Percentiles rank a stretch among this genome's conserved stretches.
Conservation (phyloP, 495 filamentous ascomycete genomes). For the Copromyces sp. region DNA sequence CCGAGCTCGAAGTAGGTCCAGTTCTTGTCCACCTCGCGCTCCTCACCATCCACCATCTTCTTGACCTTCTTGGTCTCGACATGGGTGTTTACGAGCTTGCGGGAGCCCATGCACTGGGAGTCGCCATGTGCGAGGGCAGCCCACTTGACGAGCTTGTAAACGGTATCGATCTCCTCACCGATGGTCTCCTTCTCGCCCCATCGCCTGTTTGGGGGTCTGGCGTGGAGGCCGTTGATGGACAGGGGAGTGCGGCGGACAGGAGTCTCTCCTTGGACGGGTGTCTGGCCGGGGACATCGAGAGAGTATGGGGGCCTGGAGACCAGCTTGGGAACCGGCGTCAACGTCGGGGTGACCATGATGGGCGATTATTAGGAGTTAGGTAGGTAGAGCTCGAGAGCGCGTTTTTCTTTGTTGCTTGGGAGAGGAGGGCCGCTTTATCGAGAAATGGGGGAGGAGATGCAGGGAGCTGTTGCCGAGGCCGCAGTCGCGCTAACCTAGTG, state of each 20-base stretch:
- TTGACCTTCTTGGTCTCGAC: conserved; percentile 93
- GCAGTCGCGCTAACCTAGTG: background rate
- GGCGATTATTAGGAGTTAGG: background rate
- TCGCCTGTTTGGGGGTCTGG: conserved; percentile 21
- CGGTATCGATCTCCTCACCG: conserved; percentile 63
- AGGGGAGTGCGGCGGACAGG: conserved; percentile 71
- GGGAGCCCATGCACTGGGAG: conserved; percentile 71
- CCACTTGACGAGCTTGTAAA: conserved; percentile 74
- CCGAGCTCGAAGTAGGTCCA: conserved; percentile 96
- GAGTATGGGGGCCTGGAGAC: conserved; percentile 52
- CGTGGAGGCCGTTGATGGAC: conserved; percentile 59
- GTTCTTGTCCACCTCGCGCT: conserved; percentile 84
- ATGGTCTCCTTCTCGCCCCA: conserved; percentile 23
- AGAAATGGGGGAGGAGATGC: background rate
- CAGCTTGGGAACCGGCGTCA: background rate
- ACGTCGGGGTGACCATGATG: background rate
- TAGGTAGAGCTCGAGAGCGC: background rate
- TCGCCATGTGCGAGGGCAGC: conserved; percentile 79
- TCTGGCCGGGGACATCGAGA: conserved; percentile 64
- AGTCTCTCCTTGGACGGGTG: conserved; percentile 76
- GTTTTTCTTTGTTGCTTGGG: background rate
- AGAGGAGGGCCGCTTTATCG: background rate
- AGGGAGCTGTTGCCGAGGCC: background rate
- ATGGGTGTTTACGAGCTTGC: conserved; percentile 75
- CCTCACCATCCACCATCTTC: conserved; percentile 86